Conservation (phyloP, 192 early-diverging fungal genomes). For the Coemansia sp. region DNA sequence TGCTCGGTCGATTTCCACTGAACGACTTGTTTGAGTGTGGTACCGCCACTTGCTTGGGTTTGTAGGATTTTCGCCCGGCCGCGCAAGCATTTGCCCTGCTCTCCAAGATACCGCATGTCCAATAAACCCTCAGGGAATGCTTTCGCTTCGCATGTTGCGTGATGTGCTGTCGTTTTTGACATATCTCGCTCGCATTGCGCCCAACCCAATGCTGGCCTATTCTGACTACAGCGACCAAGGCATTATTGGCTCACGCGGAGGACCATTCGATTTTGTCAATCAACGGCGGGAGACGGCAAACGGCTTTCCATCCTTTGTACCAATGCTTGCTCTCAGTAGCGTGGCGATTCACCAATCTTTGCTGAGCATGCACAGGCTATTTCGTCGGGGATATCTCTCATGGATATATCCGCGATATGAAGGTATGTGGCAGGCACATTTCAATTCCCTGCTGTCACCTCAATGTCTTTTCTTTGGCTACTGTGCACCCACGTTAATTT, state of each 20-base stretch:
- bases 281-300: background rate
- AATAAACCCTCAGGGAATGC: slow-evolving; percentile 43
- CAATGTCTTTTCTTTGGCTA: background rate
- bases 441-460: background rate
- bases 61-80: slow-evolving; percentile 25
- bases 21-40: too few species aligned
- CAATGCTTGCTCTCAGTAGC: slow-evolving; percentile 16
- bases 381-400: slow-evolving; percentile 28
- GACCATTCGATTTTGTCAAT: slow-evolving; percentile 13
- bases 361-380: slow-evolving; percentile 12
- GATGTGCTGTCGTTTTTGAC: slow-evolving; percentile 5
- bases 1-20: too few species aligned
- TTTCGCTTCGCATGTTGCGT: slow-evolving; percentile 30
- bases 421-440: slow-evolving; percentile 7
- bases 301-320: slow-evolving; percentile 21
- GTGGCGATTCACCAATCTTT: slow-evolving; percentile 10
- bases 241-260: slow-evolving; percentile 1
- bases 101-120: slow-evolving; percentile 29
- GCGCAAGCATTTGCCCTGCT: slow-evolving; percentile 38
- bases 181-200: slow-evolving; percentile 27
- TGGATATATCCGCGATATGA: slow-evolving; percentile 33
- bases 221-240: slow-evolving; percentile 14
- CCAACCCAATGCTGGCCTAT: slow-evolving; percentile 21
- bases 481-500: background rate
- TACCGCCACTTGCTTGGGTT: background rate